Percentiles rank a stretch among this genome's conserved stretches.
phyloP scores from a whole-genome alignment of 257 asterid species.

The Fraxinus anomala region DNA sequence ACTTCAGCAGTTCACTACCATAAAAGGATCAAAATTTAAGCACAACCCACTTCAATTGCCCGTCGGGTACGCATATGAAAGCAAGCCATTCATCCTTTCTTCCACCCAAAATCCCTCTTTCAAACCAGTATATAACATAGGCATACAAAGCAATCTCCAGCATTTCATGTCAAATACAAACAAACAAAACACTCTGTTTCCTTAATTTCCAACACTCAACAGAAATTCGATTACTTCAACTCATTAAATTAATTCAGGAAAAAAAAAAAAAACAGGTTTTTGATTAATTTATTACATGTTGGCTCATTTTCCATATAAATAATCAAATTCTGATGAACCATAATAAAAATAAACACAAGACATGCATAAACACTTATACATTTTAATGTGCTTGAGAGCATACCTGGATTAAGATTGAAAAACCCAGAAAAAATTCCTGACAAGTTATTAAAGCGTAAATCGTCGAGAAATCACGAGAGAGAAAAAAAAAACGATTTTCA shows the following conservation, averaged over 20 bases:
- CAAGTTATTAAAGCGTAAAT: conserved; percentile 5
- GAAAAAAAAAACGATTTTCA: not conserved
- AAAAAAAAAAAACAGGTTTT: not conserved
- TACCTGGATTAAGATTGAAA: conserved; percentile 24
- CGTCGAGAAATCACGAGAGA: conserved; percentile 15
- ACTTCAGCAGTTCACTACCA: conserved; percentile 17
- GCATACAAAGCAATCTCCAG: not conserved
- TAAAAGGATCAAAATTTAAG: conserved; percentile 13
- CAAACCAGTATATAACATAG: not conserved
- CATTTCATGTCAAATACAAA: conserved; percentile 26
- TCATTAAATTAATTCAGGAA: conserved; percentile 1
- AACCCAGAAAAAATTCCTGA: conserved; percentile 1
- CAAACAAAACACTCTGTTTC: conserved; percentile 26
- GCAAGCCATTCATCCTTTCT: not conserved
- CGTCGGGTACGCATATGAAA: not conserved
- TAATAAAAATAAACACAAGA: conserved; percentile 4
- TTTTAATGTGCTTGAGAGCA: not conserved
- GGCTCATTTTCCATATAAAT: not conserved
- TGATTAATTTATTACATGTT: not conserved
- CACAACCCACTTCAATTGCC: not conserved
- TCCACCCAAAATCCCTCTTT: not conserved
- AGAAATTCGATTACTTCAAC: conserved; percentile 11
- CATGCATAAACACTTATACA: not conserved
- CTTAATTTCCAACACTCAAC: conserved; percentile 28
- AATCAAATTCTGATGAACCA: conserved; percentile 15